Evolutionary conservation across 2,329 filamentous ascomycete species (phyloP), one percentile per base, ranked within the genome.

Genomic region (Camptophora hylomeconis): DNA sequence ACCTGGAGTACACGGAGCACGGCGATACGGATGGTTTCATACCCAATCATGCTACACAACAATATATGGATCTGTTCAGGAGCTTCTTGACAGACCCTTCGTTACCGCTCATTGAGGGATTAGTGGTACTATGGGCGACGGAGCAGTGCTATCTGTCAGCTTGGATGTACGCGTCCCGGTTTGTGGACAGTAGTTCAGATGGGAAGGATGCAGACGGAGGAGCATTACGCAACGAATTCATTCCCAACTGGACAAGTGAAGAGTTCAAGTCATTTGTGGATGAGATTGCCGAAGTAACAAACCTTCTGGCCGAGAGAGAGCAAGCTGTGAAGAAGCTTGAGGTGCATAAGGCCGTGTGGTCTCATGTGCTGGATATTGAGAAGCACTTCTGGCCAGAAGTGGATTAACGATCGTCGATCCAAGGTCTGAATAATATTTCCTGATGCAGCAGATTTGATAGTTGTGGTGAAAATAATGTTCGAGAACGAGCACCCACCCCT

Each of bases 71-170:
- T 45, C 52, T 72, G 12, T 66, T 80, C 4, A 66, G 72, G 32
- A 64, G 60, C n/a, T 63, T 63, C 3, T 60, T 67, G 8, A 61
- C 61, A 28, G 38, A 41, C 23, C 54, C 63, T 0, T 60, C 57
- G 5, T 57, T 58, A 2, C 62, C 54, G 2, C 47, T 80, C 45
- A 54, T 84, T 2, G 76, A 83, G 47, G 76, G 74, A 5, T 60
- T 81, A 37, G 66, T 81, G 2, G 64, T 80, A n/a, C 66, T 84
- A 14, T 86, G 77, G 73, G 73, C 72, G n/a, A 82, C 75, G 1
- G 80, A 87, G 53, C 70, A 62, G 25, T 67, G 63, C 35, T 77
- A 76, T 45, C 47, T 75, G 11, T 59, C 67, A 20, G 64, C 72
- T 8, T 77, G 73, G 73, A 58, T 56, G 7, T 53, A 49, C 44